phyloP scores from a whole-genome alignment of 148 eudicot genomes.

The Chenopodium album region DNA sequence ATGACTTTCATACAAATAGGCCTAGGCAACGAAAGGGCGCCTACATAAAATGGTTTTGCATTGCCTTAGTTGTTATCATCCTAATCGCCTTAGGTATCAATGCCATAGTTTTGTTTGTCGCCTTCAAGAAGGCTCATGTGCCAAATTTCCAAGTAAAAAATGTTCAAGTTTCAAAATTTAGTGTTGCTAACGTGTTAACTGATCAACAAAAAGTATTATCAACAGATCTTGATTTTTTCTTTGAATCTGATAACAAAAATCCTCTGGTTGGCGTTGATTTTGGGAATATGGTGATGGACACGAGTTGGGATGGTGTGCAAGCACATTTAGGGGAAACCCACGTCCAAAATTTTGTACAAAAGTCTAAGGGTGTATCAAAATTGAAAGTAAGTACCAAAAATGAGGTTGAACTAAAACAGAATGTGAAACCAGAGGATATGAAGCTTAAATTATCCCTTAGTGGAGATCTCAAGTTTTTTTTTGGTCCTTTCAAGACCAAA shows the following conservation, averaged over 20 bases:
- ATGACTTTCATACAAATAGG: constrained; percentile 22
- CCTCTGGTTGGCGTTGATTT: constrained; percentile 23
- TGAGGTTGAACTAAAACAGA: constrained; percentile 33
- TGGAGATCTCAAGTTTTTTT: constrained; percentile 32
- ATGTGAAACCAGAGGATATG: constrained; percentile 29
- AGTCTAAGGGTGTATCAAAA: constrained; percentile 16
- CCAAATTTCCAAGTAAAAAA: constrained; percentile 32
- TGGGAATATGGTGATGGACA: constrained; percentile 35
- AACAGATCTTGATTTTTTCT: constrained; percentile 26
- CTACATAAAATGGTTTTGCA: not conserved
- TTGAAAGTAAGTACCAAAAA: constrained; percentile 34
- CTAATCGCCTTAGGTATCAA: constrained; percentile 12
- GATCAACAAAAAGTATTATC: constrained; percentile 31
- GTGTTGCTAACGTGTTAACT: constrained; percentile 4
- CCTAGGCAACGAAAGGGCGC: constrained; percentile 6
- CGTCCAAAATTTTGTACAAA: constrained; percentile 23
- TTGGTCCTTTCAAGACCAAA: constrained; percentile 34
- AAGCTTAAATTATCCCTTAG: constrained; percentile 35
- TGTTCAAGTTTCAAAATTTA: constrained; percentile 29
- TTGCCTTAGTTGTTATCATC: not conserved
- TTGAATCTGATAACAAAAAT: constrained; percentile 32
- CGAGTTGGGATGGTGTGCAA: constrained; percentile 33
- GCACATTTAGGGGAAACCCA: constrained; percentile 36
- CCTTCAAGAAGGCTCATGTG: constrained; percentile 27
- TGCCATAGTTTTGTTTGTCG: constrained; percentile 20